Evolutionary conservation across 2,329 filamentous ascomycete species (phyloP).

Genomic region (Ampelomyces quisqualis): DNA sequence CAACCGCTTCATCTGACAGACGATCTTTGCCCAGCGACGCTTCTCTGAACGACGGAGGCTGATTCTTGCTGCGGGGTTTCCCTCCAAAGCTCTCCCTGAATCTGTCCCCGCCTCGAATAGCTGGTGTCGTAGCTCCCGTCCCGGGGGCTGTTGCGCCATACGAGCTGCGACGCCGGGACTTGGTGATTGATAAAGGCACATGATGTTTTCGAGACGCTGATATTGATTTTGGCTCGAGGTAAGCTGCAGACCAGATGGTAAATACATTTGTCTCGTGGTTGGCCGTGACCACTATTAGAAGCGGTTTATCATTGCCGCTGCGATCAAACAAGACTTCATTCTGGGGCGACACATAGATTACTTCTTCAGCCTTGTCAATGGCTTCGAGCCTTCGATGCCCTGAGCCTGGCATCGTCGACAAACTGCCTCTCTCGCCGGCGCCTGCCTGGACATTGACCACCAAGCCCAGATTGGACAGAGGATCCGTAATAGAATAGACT

Average conservation of each 20-base stretch:
- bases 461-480: conserved; percentile 79
- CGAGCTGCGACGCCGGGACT: conserved; percentile 64
- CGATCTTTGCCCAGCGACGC: conserved; percentile 33
- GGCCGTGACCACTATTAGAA: conserved; percentile 77
- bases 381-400: conserved; percentile 53
- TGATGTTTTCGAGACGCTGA: conserved; percentile 46
- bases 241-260: conserved; percentile 81
- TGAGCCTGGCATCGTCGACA: conserved; percentile 34
- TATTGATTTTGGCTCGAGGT: conserved; percentile 66
- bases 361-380: conserved; percentile 75
- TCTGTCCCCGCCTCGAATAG: conserved; percentile 60
- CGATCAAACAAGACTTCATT: conserved; percentile 56
- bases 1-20: conserved; percentile 45
- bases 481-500: conserved; percentile 81
- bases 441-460: conserved; percentile 57
- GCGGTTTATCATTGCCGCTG: conserved; percentile 45
- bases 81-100: conserved; percentile 76
- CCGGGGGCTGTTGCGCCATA: conserved; percentile 57
- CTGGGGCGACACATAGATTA: conserved; percentile 75
- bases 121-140: conserved; percentile 76
- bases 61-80: conserved; percentile 47
- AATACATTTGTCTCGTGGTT: conserved; percentile 76
- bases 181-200: conserved; percentile 42
- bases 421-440: conserved; percentile 29
- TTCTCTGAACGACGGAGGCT: conserved; percentile 44